Evolutionary conservation across 2,329 filamentous ascomycete genomes (phyloP), one percentile per base, ranked within the genome.

Genomic region (Calonectria honghensis): DNA sequence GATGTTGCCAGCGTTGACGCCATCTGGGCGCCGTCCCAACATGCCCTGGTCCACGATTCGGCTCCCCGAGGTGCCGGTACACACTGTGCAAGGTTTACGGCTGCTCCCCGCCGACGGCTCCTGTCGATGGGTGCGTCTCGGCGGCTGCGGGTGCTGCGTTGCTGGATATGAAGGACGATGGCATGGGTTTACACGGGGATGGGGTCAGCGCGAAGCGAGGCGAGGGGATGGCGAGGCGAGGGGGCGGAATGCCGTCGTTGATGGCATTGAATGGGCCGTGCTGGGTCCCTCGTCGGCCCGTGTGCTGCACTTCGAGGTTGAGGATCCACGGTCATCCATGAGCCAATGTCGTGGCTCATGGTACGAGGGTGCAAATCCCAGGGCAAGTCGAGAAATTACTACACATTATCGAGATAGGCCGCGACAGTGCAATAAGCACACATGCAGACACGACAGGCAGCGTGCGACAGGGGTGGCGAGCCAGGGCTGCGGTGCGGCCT

Each of bases 1-100:
- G 71, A 68, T 75, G 73, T 68, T 70, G 57, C 73, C 73, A 74
- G 64, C 72, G 72, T 75, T 73, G 73, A 78, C 77, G 72, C 78
- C 72, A 74, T 76, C 65, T 65, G 72, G 68, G 72, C 77, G 76
- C 78, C 72, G 76, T 75, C 61, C 64, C 63, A 71, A 41, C 50
- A 16, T 69, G 57, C 59, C 65, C 71, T 29, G 50, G 70, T 64
- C 65, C 29, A 68, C 37, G 70, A 73, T 29, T 73, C 39, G 69
- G 63, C 57, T 39, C 68, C 61, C 48, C 54, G 45, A 50, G 35
- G 51, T 41, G 57, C 27, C 59, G 50, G 50, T 52, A 52, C 68
- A 45, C 41, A 59, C 63, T 31, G 70, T 72, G 64, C 51, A n/a
- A 63, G 35, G 51, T 11, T 54, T 31, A 27, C 31, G 39, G 68